Percentiles rank a stretch among this genome's conserved stretches.
These are phyloP conservation scores for Xerocomellus amylosporus DNA, from an alignment of 768 basidiomycete genomes.

Conservation along the genomic window DNA sequence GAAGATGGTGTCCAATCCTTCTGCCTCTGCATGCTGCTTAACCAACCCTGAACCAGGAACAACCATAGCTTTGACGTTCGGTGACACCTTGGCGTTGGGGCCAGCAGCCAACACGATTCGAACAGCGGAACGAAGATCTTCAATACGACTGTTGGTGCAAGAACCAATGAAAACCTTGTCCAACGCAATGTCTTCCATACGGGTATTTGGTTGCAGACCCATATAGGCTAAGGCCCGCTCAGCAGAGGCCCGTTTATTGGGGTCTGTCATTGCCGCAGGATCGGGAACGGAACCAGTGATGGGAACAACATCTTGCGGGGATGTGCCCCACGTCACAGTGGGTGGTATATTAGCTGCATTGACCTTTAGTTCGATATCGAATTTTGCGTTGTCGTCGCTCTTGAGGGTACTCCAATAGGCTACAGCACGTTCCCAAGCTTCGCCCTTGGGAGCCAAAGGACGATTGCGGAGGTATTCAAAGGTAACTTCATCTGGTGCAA, in stretches of 20 bases:
- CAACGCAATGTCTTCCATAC: slow-evolving; percentile 73
- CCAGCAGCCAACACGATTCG: slow-evolving; percentile 73
- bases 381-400: slow-evolving; percentile 79
- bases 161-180: slow-evolving; percentile 95
- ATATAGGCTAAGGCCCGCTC: slow-evolving; percentile 81
- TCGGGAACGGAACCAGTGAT: slow-evolving; percentile 82
- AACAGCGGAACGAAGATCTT: slow-evolving; percentile 84
- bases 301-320: slow-evolving; percentile 82
- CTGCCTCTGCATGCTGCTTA: slow-evolving; percentile 87
- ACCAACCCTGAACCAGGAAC: slow-evolving; percentile 90
- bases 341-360: slow-evolving; percentile 83
- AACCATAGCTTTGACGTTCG: slow-evolving; percentile 80
- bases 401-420: slow-evolving; percentile 83
- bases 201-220: slow-evolving; percentile 76
- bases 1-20: slow-evolving; percentile 83
- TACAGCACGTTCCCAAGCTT: slow-evolving; percentile 80
- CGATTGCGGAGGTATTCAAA: slow-evolving; percentile 80
- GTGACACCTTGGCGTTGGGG: slow-evolving; percentile 68
- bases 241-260: slow-evolving; percentile 63
- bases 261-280: slow-evolving; percentile 62
- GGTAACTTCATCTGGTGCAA: slow-evolving; percentile 85
- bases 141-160: slow-evolving; percentile 92
- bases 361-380: slow-evolving; percentile 79
- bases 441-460: slow-evolving; percentile 79
- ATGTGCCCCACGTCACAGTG: slow-evolving; percentile 91